A percentile compares a stretch with the other conserved stretches of the same genome.
Evolutionary conservation across 192 early-diverging fungal species (phyloP).

Genomic region (Coemansia javaensis): DNA sequence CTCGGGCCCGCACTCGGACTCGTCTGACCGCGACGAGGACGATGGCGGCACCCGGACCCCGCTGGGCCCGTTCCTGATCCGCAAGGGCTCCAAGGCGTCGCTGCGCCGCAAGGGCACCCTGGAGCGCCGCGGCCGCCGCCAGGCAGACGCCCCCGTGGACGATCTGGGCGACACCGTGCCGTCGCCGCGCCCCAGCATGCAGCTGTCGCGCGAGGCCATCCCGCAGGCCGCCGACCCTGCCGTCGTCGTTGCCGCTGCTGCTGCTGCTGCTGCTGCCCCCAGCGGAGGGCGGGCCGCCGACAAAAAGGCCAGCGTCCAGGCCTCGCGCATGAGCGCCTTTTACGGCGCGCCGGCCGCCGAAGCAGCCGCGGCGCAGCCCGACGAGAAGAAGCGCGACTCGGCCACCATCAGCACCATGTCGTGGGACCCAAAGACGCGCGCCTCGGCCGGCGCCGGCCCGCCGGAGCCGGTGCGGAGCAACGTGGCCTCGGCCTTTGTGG

Average conservation of each 20-base stretch:
- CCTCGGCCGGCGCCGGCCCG: not conserved
- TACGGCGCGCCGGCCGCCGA: conserved; percentile 8
- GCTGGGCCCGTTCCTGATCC: conserved; percentile 33
- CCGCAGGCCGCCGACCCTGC: not conserved
- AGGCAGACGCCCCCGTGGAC: not conserved
- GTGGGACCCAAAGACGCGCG: conserved; percentile 7
- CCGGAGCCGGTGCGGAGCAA: not conserved
- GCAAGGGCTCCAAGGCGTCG: conserved; percentile 47
- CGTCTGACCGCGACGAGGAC: not conserved
- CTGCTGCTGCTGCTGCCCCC: too few relatives aligned
- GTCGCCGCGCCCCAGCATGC: not conserved
- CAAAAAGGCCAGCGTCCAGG: not conserved
- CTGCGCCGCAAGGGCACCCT: conserved; percentile 40
- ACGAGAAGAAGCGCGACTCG: conserved; percentile 27
- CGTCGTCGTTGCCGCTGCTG: too few relatives aligned
- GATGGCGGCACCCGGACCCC: conserved; percentile 6
- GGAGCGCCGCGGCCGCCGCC: conserved; percentile 24
- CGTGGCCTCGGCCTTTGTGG: not conserved
- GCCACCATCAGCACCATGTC: conserved; percentile 28
- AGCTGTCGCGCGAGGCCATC: not conserved
- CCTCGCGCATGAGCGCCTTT: conserved; percentile 41
- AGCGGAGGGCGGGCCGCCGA: not conserved
- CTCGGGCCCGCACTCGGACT: conserved; percentile 4
- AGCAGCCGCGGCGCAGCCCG: not conserved
- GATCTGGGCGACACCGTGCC: not conserved